phyloP scores from a whole-genome alignment of 805 yeast genomes.

The Brettanomyces sp. region DNA sequence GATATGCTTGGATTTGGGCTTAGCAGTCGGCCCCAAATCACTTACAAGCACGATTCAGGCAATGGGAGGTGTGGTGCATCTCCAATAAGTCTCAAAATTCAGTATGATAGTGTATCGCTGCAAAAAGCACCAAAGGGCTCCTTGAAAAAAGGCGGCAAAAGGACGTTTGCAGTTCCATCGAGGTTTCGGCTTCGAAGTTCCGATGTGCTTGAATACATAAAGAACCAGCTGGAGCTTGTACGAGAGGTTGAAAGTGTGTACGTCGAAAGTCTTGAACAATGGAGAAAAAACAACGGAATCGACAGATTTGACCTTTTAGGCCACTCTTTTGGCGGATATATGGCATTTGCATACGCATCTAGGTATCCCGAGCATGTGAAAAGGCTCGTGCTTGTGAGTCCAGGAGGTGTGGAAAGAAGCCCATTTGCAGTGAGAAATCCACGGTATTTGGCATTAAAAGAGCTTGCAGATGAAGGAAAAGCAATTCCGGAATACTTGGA shows the following conservation, averaged over 20 bases:
- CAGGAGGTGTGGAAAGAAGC: constrained; percentile 71
- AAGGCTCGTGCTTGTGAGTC: constrained; percentile 55
- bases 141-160: constrained; percentile 5
- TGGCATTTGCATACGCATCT: constrained; percentile 55
- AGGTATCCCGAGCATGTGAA: constrained; percentile 46
- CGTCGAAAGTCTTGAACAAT: constrained; percentile 48
- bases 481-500: constrained; percentile 4
- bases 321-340: constrained; percentile 74
- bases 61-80: constrained; percentile 1
- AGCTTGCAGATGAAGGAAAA: constrained; percentile 2
- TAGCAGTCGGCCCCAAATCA: constrained; percentile 36
- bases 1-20: constrained; percentile 50
- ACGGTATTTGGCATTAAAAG: constrained; percentile 6
- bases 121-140: constrained; percentile 3
- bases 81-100: constrained; percentile 17
- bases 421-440: constrained; percentile 49
- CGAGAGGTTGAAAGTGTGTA: constrained; percentile 46
- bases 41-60: constrained; percentile 13
- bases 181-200: constrained; percentile 1
- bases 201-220: constrained; percentile 14
- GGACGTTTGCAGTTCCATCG: constrained; percentile 2
- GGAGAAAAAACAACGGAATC: constrained; percentile 46
- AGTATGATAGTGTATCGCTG: constrained; percentile 10
- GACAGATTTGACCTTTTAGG: constrained; percentile 56
- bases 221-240: constrained; percentile 30